A percentile compares a stretch with the other conserved stretches of the same genome.
These are phyloP conservation scores for Colletotrichum sp. DNA, from an alignment of 2,329 filamentous ascomycete genomes.

Conservation along the genomic window DNA sequence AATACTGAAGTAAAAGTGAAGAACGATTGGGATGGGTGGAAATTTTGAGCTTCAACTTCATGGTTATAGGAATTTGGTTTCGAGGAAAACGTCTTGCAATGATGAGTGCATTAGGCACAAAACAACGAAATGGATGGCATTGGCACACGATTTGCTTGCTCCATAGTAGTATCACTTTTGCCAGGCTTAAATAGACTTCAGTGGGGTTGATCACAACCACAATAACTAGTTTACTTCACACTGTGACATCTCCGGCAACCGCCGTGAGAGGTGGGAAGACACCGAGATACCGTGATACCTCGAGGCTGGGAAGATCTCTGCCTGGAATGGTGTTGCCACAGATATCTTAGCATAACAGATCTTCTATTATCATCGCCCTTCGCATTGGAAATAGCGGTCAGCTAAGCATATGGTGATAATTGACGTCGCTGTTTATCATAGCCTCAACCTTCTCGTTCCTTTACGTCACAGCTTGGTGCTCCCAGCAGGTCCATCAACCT, in stretches of 20 bases:
- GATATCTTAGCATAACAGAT: background rate
- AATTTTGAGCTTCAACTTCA: background rate
- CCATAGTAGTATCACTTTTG: background rate
- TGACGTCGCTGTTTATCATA: background rate
- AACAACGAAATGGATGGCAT: background rate
- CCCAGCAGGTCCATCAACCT: constrained; percentile 54
- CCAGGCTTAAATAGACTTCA: background rate
- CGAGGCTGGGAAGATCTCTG: background rate
- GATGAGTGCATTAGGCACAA: background rate
- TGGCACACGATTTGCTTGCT: background rate
- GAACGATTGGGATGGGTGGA: background rate
- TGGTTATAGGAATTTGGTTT: background rate
- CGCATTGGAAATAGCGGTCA: fast-evolving
- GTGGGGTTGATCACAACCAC: background rate
- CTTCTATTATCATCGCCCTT: background rate
- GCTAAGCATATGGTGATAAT: background rate
- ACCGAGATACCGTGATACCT: background rate
- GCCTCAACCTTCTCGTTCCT: too few relatives aligned
- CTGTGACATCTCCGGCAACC: too few relatives aligned
- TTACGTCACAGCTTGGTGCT: constrained; percentile 36
- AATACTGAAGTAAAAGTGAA: background rate
- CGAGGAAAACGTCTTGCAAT: fast-evolving
- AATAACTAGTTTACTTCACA: too few relatives aligned
- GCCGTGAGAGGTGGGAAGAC: background rate
- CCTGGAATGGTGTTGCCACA: background rate